Conservation (phyloP, 805 yeast genomes). For the Lachancea sp. region DNA sequence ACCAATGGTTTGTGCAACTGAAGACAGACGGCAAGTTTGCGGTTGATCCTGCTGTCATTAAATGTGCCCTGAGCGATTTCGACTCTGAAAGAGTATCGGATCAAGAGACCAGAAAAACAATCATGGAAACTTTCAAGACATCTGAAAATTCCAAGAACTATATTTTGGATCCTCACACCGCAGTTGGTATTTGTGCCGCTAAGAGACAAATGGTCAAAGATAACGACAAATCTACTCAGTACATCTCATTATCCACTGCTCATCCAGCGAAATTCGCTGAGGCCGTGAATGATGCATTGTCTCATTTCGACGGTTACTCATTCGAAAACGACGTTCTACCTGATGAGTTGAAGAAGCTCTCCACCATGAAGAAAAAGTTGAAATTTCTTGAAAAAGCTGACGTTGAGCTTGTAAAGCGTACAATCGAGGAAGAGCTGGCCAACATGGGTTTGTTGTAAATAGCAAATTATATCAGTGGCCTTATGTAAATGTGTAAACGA, state of each 20-base stretch:
- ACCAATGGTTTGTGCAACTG: slow-evolving; percentile 71
- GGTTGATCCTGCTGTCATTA: slow-evolving; percentile 59
- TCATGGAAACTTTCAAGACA: slow-evolving; percentile 57
- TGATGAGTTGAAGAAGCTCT: slow-evolving; percentile 69
- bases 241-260: slow-evolving; percentile 86
- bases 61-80: slow-evolving; percentile 62
- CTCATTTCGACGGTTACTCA: slow-evolving; percentile 61
- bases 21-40: slow-evolving; percentile 69
- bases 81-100: slow-evolving; percentile 77
- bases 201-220: slow-evolving; percentile 51
- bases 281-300: slow-evolving; percentile 81
- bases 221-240: slow-evolving; percentile 38
- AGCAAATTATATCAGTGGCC: slow-evolving; percentile 1
- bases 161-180: slow-evolving; percentile 92
- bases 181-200: slow-evolving; percentile 86
- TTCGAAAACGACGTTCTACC: slow-evolving; percentile 89
- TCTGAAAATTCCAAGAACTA: slow-evolving; percentile 54
- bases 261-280: slow-evolving; percentile 98
- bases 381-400: slow-evolving; percentile 65
- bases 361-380: slow-evolving; percentile 67
- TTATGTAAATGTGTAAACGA: slow-evolving; percentile 4
- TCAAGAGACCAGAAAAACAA: slow-evolving; percentile 71
- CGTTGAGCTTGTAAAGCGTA: slow-evolving; percentile 63
- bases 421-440: slow-evolving; percentile 64
- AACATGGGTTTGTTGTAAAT: slow-evolving; percentile 36